These are phyloP conservation scores for Thermomucor indicae-seudaticae DNA, from an alignment of 371 early-diverging fungal species.

Conservation along the genomic window DNA sequence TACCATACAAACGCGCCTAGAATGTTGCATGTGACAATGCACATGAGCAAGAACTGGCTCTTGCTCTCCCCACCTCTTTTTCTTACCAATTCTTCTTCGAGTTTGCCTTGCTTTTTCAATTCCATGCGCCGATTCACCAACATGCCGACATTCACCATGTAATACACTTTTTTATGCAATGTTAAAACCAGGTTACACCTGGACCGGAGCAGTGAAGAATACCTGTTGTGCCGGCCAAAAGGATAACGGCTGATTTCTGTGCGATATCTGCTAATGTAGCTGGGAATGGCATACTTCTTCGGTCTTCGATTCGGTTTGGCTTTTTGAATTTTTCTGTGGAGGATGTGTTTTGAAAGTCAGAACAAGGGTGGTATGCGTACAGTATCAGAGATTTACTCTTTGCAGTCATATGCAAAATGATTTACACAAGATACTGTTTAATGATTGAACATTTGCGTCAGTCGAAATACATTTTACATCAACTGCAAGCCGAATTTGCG, in stretches of 20 bases:
- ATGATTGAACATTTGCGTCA: no score
- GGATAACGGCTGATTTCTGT: conserved; percentile 43
- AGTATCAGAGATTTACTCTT: no score
- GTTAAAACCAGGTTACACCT: background rate
- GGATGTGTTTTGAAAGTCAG: no score
- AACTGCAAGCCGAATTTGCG: no score
- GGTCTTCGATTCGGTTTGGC: no score
- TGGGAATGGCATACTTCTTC: conserved; percentile 28
- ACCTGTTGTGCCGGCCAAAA: conserved; percentile 48
- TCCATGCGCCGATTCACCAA: conserved; percentile 55
- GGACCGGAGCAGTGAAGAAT: no score
- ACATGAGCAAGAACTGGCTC: background rate
- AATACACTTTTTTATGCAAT: conserved; percentile 55
- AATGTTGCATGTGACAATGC: background rate
- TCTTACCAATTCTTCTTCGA: conserved; percentile 46
- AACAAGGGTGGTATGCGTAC: no score
- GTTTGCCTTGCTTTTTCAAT: conserved; percentile 41
- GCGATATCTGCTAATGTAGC: conserved; percentile 44
- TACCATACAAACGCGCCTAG: background rate
- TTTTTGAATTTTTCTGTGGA: no score
- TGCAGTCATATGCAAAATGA: no score
- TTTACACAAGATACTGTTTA: no score
- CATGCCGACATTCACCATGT: conserved; percentile 75
- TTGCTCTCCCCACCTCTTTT: background rate
- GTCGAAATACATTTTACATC: no score